Conservation (phyloP, 2,329 filamentous ascomycete genomes). For the Aotearoamyces nothofagi region DNA sequence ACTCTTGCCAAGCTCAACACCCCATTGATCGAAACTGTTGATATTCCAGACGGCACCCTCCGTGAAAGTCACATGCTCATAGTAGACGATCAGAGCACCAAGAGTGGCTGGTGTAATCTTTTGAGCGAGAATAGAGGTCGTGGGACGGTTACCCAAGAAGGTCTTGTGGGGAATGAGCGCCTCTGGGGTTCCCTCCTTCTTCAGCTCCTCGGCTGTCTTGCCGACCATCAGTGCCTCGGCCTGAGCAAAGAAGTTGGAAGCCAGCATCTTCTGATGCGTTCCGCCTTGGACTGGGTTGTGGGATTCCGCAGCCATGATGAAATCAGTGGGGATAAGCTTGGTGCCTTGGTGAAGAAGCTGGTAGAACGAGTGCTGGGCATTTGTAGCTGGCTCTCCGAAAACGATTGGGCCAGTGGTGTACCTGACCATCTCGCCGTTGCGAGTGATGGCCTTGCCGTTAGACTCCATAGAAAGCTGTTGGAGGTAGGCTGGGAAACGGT, state of each 20-base stretch:
- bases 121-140: slow-evolving; percentile 80
- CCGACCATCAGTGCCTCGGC: slow-evolving; percentile 83
- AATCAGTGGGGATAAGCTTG: slow-evolving; percentile 96
- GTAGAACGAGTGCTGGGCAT: slow-evolving; percentile 99
- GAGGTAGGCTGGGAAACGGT: slow-evolving; percentile 97
- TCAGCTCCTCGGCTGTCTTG: slow-evolving; percentile 69
- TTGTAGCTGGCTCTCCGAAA: slow-evolving; percentile 96
- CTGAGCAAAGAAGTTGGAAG: slow-evolving; percentile 83
- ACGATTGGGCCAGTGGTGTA: slow-evolving; percentile 95
- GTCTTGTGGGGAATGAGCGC: slow-evolving; percentile 94
- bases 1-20: slow-evolving; percentile 93
- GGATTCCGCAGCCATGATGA: slow-evolving; percentile 89
- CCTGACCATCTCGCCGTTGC: slow-evolving; percentile 75
- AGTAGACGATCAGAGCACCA: slow-evolving; percentile 93
- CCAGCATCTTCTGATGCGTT: slow-evolving; percentile 92
- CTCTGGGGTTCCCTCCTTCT: slow-evolving; percentile 57
- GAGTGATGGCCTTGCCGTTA: slow-evolving; percentile 93
- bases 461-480: slow-evolving; percentile 99
- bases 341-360: slow-evolving; percentile 98
- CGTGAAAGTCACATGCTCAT: slow-evolving; percentile 96
- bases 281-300: slow-evolving; percentile 91
- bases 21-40: slow-evolving; percentile 99
- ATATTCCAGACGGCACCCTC: slow-evolving; percentile 99
- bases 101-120: slow-evolving; percentile 90
- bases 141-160: slow-evolving; percentile 94